phyloP scores from a whole-genome alignment of 208 protist genomes.

The Leishmania mexicana region DNA sequence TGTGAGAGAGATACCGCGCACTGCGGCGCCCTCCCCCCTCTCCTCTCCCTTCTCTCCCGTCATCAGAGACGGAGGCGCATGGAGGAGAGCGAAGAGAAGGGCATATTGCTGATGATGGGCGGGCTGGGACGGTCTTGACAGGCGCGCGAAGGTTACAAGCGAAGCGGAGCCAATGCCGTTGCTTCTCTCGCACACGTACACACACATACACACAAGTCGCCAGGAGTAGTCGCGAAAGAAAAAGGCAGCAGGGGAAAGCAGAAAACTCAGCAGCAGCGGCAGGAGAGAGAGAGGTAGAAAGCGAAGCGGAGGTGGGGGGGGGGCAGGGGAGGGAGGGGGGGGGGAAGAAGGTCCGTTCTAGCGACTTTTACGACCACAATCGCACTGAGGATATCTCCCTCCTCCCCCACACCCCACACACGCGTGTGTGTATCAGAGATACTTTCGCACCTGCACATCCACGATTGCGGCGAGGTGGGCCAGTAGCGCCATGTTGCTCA shows the following conservation, averaged over 20 bases:
- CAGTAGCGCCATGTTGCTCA: conserved; percentile 4
- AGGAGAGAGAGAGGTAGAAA: neutral
- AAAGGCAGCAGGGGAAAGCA: neutral
- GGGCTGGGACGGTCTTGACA: too few species aligned
- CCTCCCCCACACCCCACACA: neutral
- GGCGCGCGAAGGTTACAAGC: too few species aligned
- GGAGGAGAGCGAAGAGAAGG: too few species aligned
- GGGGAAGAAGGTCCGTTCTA: neutral
- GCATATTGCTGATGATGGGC: too few species aligned
- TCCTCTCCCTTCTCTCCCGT: too few species aligned
- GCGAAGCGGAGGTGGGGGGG: too few species aligned
- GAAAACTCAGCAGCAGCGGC: neutral
- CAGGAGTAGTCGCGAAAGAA: neutral
- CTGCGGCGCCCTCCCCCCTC: too few species aligned
- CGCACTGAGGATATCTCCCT: neutral
- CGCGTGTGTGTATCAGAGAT: neutral
- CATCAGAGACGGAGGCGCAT: too few species aligned
- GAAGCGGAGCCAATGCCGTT: too few species aligned
- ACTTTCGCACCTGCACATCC: conserved; percentile 1
- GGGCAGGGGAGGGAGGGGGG: too few species aligned
- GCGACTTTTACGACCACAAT: neutral
- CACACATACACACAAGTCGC: neutral
- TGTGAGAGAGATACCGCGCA: neutral
- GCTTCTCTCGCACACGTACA: neutral
- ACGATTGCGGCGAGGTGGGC: conserved; percentile 7